Conservation (phyloP, 1,284 basidiomycete genomes). For the Fomitiporia mediterranea region DNA sequence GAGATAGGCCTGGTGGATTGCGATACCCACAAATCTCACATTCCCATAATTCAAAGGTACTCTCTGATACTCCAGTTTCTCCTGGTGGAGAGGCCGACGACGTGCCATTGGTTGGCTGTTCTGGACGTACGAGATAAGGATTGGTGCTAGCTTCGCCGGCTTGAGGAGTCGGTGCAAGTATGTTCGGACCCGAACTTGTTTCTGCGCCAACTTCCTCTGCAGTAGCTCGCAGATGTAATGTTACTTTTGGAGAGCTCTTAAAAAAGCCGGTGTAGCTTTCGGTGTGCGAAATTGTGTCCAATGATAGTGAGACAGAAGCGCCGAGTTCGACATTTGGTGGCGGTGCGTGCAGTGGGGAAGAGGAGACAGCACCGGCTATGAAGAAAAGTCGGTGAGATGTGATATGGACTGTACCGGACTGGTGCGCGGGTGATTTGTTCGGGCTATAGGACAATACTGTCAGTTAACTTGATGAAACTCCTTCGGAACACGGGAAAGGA, state of each 20-base stretch:
- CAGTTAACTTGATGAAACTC: not conserved
- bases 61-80: constrained; percentile 22
- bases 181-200: not conserved
- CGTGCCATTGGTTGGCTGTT: not conserved
- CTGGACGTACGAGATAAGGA: not conserved
- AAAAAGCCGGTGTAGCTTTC: constrained; percentile 93
- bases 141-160: not conserved
- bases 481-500: too few species aligned
- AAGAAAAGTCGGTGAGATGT: constrained; percentile 87
- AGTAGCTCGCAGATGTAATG: constrained; percentile 54
- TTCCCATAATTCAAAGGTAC: constrained; percentile 61
- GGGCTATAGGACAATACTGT: constrained; percentile 41
- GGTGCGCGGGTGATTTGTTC: constrained; percentile 74
- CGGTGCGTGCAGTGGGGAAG: constrained; percentile 36
- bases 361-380: constrained; percentile 52
- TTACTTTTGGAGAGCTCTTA: constrained; percentile 87
- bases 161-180: not conserved
- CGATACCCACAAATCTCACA: constrained; percentile 83
- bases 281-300: constrained; percentile 69
- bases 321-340: constrained; percentile 3
- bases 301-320: constrained; percentile 47
- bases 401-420: constrained; percentile 68
- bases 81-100: not conserved
- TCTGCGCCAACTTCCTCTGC: not conserved
- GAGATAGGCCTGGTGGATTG: constrained; percentile 68